Evolutionary conservation across 768 basidiomycete species (phyloP), one percentile per base, ranked within the genome.

Genomic region (Hygrophoropsis aurantiaca): DNA sequence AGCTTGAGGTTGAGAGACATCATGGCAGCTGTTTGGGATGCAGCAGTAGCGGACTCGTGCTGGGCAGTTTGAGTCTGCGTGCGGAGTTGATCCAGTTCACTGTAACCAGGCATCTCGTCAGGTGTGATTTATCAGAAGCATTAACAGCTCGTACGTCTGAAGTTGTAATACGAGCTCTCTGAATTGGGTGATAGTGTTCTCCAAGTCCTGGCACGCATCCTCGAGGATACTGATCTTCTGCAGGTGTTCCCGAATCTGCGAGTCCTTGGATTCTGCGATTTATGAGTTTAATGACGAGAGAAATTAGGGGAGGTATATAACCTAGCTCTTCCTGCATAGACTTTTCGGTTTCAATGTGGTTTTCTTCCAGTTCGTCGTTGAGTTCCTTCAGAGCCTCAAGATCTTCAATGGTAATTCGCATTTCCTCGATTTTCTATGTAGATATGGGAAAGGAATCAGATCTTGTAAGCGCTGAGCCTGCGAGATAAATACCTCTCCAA

Each of bases 301-400:
- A 42, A 18, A 23, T 40, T n/a, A 16, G 15, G n/a, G n/a, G n/a
- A n/a, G n/a, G n/a, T n/a, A 16, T 59, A 80, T 37, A 40, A 94
- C 94, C 87, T 37, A 98, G 76, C 40, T 97, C 95, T 37, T 89
- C 90, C 57, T 93, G 85, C 48, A 99, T 67, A 19, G 84, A 80
- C 62, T 90, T 94, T 69, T 97, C 95, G 0, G 93, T 90, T 66
- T 97, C 95, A 2, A 90, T 62, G 53, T 98, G 95, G 57, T 91
- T 94, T 67, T 98, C 94, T 65, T 98, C 97, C 3, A 99, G 78
- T 68, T 99, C 97, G 51, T 99, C 95, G 46, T 87, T 92, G 40
- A 99, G 85, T 59, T 98, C 97, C 61, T 94, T 90, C 34, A 99
- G 80, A 10, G 94, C 83, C 61, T 99, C 97, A 3, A 97, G 81